Evolutionary conservation across 257 asterid species (phyloP).

Genomic region (Leonotis leonurus): DNA sequence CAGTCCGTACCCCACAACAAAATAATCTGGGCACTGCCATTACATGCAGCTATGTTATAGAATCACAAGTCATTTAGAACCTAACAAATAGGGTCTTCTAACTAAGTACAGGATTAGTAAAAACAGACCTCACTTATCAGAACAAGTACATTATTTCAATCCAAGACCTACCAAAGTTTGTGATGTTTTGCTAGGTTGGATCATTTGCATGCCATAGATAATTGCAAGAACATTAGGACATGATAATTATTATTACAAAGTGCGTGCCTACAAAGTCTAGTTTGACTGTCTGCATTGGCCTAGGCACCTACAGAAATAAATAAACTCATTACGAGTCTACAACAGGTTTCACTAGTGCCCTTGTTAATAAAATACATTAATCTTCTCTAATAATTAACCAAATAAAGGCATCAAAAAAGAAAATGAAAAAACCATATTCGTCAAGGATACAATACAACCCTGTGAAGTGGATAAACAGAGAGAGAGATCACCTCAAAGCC

Average conservation of each 20-base stretch:
- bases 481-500: conserved; percentile 69
- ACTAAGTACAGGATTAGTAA: not conserved
- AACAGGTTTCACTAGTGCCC: not conserved
- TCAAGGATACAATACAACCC: not conserved
- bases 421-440: not conserved
- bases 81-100: too few species aligned
- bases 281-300: too few species aligned
- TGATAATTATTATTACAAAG: too few species aligned
- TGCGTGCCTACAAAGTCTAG: too few species aligned
- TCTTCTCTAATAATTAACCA: not conserved
- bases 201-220: too few species aligned
- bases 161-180: too few species aligned
- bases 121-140: too few species aligned
- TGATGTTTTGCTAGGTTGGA: too few species aligned
- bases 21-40: conserved; percentile 74
- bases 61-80: not conserved
- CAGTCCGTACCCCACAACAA: conserved; percentile 89
- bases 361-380: not conserved
- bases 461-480: not conserved
- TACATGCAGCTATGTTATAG: not conserved
- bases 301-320: too few species aligned
- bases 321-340: too few species aligned
- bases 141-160: too few species aligned
- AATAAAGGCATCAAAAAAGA: not conserved
- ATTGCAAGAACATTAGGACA: too few species aligned